These are phyloP conservation scores for Danielia oregonensis DNA, from an alignment of 805 yeast genomes.

Conservation along the genomic window DNA sequence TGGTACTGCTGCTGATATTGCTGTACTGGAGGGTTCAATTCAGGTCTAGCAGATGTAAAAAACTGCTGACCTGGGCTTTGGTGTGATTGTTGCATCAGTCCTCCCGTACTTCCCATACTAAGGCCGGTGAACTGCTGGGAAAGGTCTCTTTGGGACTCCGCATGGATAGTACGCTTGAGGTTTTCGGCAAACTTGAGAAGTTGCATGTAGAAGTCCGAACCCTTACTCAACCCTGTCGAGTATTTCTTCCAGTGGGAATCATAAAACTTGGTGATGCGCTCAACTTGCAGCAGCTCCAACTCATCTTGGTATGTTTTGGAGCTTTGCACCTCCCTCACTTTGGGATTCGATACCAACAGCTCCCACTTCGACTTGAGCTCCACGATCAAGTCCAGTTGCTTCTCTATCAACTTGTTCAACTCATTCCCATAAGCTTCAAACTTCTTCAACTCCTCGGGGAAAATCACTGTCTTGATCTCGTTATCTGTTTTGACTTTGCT, in stretches of 20 bases:
- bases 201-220: slow-evolving; percentile 59
- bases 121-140: background rate
- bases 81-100: slow-evolving; percentile 1
- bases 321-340: slow-evolving; percentile 38
- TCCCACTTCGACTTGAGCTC: slow-evolving; percentile 30
- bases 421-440: slow-evolving; percentile 67
- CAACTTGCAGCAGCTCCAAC: slow-evolving; percentile 27
- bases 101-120: slow-evolving; percentile 3
- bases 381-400: slow-evolving; percentile 51
- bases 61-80: background rate
- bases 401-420: slow-evolving; percentile 61
- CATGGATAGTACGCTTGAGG: slow-evolving; percentile 20
- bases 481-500: slow-evolving; percentile 51
- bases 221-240: slow-evolving; percentile 56
- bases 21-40: background rate
- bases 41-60: background rate
- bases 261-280: slow-evolving; percentile 45
- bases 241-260: slow-evolving; percentile 54
- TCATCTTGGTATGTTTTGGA: slow-evolving; percentile 38
- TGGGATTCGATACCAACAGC: slow-evolving; percentile 21
- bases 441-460: slow-evolving; percentile 71
- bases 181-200: slow-evolving; percentile 33
- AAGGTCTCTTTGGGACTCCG: slow-evolving; percentile 2
- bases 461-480: slow-evolving; percentile 52
- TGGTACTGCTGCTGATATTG: background rate